Base-by-base conservation (phyloP, 257 asterid species). In the Ligustrum vulgare region DNA sequence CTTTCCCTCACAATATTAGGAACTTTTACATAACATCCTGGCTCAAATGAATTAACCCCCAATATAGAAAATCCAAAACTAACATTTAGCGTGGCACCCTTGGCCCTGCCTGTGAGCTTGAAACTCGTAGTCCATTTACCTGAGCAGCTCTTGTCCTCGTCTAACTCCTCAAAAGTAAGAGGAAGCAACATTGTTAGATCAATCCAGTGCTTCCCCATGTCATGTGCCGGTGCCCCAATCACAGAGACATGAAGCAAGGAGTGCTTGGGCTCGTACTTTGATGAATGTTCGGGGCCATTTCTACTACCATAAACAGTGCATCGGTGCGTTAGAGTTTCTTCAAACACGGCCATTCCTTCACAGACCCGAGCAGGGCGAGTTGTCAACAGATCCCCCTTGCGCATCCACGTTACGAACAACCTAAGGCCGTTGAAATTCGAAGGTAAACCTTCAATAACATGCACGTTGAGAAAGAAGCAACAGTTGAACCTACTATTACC, bases 181-280 rank as follows among this genome's bases (percentile, higher is more conserved):
- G 97, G 99, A 76, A 94, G 97, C 84, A 94, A 81, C 89, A 93
- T 91, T 31, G 91, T 84, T 58, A 94, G 91, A 81, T 94, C 99
- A 82, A 94, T 84, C 92, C 91, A 88, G 67, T 85, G 94, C 63
- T 88, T 86, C 81, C 98, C 98, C 25, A 91, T 80, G 67, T 92
- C 97, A 16, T 88, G 83, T 10, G 70, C 67, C 13, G 95, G 91
- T 65, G 87, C 87, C 76, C 89, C 98, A 60, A 85, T 56, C 28
- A 89, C 93, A 62, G 87, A 87, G 71, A 88, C 81, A 23, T 80
- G 82, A 56, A 94, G 90, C 75, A 82, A 83, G 76, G 87, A 92
- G 45, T 84, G 86, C 79, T 88, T 86, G 66, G 97, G 89, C 76
- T 92, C 91, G 49, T 91, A 94, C 83, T 92, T 88, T 25, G 82